Conservation (phyloP, 116 monocot species). For the Thalassia testudinum region DNA sequence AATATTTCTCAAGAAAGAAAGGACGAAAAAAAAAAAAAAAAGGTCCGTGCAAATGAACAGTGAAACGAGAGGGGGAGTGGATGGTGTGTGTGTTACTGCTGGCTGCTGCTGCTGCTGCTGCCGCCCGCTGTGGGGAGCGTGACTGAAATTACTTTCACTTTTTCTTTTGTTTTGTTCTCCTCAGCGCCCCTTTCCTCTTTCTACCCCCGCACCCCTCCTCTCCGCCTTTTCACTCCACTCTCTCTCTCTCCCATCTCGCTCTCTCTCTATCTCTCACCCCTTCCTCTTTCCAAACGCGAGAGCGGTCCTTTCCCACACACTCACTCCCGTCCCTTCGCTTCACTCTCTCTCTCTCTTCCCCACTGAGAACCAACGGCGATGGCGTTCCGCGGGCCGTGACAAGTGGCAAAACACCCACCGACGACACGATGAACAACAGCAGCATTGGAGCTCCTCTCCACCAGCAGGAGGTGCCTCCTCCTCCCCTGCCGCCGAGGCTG, state of each 20-base stretch:
- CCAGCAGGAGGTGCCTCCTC: neutral
- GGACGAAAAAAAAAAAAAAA: no score
- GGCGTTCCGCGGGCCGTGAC: neutral
- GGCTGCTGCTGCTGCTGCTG: no score
- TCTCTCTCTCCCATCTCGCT: neutral
- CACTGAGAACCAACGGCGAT: no score
- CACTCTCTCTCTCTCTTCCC: neutral
- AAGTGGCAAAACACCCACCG: neutral
- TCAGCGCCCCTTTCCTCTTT: no score
- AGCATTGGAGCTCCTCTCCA: neutral
- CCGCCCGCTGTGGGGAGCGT: no score
- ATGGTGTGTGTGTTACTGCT: no score
- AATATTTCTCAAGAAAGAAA: no score
- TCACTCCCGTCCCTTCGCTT: neutral
- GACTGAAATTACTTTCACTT: slow-evolving; percentile 1
- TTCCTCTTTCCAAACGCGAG: neutral
- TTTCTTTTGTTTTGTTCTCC: neutral
- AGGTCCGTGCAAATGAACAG: no score
- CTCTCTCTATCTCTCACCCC: neutral
- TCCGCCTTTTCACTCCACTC: neutral
- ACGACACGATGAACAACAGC: neutral
- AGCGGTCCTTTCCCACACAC: neutral
- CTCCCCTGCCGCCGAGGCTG: neutral
- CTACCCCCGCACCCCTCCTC: neutral
- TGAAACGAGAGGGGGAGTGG: no score